phyloP scores from a whole-genome alignment of 306 rosid species.

The Aeschynomene evenia region DNA sequence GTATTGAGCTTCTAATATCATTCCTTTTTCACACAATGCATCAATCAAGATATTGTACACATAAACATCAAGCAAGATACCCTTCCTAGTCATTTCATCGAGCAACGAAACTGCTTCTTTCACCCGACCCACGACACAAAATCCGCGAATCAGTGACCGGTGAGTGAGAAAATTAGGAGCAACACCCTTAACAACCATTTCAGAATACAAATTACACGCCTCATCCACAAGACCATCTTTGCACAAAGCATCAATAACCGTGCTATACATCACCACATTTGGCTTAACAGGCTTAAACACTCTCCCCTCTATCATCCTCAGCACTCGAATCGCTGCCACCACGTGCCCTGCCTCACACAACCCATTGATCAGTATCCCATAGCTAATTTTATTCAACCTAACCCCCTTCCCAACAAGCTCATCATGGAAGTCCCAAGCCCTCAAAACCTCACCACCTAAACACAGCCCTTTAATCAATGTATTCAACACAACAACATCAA shows the following conservation, averaged over 20 bases:
- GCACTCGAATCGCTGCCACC: neutral
- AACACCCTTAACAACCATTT: slow-evolving; percentile 25
- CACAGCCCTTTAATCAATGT: slow-evolving; percentile 14
- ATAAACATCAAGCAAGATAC: neutral
- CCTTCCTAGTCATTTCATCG: neutral
- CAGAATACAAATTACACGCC: slow-evolving; percentile 6
- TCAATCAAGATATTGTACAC: slow-evolving; percentile 17
- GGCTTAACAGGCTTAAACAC: neutral
- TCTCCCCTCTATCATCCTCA: neutral
- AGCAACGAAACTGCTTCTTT: slow-evolving; percentile 13
- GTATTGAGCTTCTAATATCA: neutral
- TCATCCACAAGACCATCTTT: slow-evolving; percentile 17
- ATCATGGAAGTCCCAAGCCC: slow-evolving; percentile 15
- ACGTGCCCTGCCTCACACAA: slow-evolving; percentile 7
- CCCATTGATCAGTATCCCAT: slow-evolving; percentile 25
- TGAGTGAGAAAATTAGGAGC: slow-evolving; percentile 21
- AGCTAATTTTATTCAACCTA: slow-evolving; percentile 15
- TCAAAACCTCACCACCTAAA: neutral
- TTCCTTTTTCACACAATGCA: slow-evolving; percentile 18
- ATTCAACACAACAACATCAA: neutral
- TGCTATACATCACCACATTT: slow-evolving; percentile 31
- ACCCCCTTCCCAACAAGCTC: slow-evolving; percentile 17
- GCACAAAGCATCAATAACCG: slow-evolving; percentile 21
- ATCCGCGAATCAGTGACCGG: slow-evolving; percentile 8
- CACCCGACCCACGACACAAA: neutral